Percentiles rank a stretch among this genome's conserved stretches.
phyloP scores from a whole-genome alignment of 805 yeast species.

The Hemisphaericaspora nanyangensis region DNA sequence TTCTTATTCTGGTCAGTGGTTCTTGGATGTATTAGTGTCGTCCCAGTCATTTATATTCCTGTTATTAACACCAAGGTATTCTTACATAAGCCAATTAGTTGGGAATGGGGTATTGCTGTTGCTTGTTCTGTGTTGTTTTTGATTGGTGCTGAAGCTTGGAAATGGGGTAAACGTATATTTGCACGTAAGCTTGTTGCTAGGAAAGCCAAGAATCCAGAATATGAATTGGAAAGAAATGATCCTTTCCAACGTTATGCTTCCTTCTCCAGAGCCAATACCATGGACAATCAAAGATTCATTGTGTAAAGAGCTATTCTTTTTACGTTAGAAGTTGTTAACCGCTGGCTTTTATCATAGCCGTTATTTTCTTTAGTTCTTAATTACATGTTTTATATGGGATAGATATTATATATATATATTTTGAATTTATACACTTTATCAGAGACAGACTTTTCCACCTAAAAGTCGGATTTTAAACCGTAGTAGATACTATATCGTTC shows the following conservation, averaged over 20 bases:
- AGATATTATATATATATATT: too few relatives aligned
- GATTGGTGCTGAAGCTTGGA: constrained; percentile 62
- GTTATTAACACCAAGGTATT: constrained; percentile 79
- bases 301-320: too few relatives aligned
- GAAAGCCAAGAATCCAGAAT: constrained; percentile 21
- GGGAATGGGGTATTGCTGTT: constrained; percentile 81
- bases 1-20: constrained; percentile 79
- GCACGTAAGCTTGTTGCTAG: constrained; percentile 41
- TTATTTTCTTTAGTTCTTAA: too few relatives aligned
- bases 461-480: too few relatives aligned
- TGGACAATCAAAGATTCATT: constrained; percentile 6
- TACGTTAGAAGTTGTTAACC: too few relatives aligned
- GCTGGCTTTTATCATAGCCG: too few relatives aligned
- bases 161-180: constrained; percentile 44
- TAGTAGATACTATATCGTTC: too few relatives aligned
- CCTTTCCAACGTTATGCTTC: constrained; percentile 55
- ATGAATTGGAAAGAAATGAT: not conserved
- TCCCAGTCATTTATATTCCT: constrained; percentile 85
- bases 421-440: too few relatives aligned
- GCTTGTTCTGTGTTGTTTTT: constrained; percentile 58
- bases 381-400: too few relatives aligned
- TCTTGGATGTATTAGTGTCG: constrained; percentile 63
- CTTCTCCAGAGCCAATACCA: constrained; percentile 51
- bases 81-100: constrained; percentile 64
- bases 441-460: too few relatives aligned